These are phyloP conservation scores for Aspergillus sp. DNA, from an alignment of 2,329 filamentous ascomycete genomes.

Conservation along the genomic window DNA sequence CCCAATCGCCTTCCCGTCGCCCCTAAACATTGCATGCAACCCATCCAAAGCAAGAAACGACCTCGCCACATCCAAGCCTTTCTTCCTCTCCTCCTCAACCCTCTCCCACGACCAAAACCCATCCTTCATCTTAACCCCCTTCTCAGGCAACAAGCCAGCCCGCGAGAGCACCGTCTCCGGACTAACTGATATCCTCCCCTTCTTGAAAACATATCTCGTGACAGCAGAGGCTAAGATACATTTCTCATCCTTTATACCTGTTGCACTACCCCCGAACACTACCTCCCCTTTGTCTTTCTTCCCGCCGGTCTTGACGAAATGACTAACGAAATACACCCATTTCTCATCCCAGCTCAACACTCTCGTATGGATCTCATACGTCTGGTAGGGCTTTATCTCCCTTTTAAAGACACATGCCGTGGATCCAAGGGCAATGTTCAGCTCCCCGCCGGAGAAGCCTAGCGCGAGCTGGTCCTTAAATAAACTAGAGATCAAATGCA, in stretches of 20 bases:
- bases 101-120: not conserved
- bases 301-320: conserved; percentile 60
- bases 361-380: conserved; percentile 70
- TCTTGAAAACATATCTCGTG: conserved; percentile 74
- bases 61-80: conserved; percentile 9
- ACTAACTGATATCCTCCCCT: conserved; percentile 74
- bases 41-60: conserved; percentile 11
- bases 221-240: conserved; percentile 67
- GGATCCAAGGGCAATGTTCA: conserved; percentile 65
- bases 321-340: conserved; percentile 71
- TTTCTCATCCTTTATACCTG: conserved; percentile 42
- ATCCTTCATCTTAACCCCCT: not conserved
- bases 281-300: not conserved
- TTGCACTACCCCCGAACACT: conserved; percentile 23
- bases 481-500: not conserved
- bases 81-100: conserved; percentile 8
- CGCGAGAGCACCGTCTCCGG: conserved; percentile 54
- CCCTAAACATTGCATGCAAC: conserved; percentile 8
- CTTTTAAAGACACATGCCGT: conserved; percentile 68
- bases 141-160: conserved; percentile 6
- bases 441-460: conserved; percentile 20
- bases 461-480: conserved; percentile 10
- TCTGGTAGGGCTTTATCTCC: conserved; percentile 66
- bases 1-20: conserved; percentile 6
- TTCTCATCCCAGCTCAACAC: conserved; percentile 72